phyloP scores from a whole-genome alignment of 306 rosid species.

The Gastrolobium bilobum region DNA sequence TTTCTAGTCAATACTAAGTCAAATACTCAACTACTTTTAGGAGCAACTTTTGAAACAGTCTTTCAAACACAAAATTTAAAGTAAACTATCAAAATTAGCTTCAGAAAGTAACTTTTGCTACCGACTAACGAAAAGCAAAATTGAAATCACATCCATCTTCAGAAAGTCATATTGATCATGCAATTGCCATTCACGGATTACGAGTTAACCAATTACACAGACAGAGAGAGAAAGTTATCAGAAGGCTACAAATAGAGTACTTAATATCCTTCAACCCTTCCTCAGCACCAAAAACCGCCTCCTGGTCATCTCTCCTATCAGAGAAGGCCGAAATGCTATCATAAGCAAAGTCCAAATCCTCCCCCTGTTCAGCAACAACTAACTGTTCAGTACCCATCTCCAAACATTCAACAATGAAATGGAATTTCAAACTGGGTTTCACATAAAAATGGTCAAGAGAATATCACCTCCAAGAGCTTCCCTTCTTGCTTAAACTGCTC shows the following conservation, averaged over 20 bases:
- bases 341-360: conserved; percentile 90
- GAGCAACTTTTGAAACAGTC: not conserved
- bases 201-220: not conserved
- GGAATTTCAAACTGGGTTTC: not conserved
- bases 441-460: not conserved
- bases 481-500: conserved; percentile 85
- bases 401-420: conserved; percentile 3
- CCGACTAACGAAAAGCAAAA: too few species aligned
- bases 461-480: conserved; percentile 83
- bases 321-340: conserved; percentile 94
- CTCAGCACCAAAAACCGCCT: conserved; percentile 86
- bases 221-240: not conserved
- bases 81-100: not conserved
- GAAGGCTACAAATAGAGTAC: conserved; percentile 37
- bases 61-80: not conserved
- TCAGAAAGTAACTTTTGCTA: too few species aligned
- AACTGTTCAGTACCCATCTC: conserved; percentile 10
- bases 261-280: conserved; percentile 90
- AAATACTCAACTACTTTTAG: not conserved
- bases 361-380: conserved; percentile 62
- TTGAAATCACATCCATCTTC: not conserved
- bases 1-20: not conserved
- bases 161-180: not conserved
- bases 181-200: not conserved
- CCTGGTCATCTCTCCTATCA: conserved; percentile 83